phyloP scores from a whole-genome alignment of 805 yeast genomes.

The Wickerhamomyces ciferrii region DNA sequence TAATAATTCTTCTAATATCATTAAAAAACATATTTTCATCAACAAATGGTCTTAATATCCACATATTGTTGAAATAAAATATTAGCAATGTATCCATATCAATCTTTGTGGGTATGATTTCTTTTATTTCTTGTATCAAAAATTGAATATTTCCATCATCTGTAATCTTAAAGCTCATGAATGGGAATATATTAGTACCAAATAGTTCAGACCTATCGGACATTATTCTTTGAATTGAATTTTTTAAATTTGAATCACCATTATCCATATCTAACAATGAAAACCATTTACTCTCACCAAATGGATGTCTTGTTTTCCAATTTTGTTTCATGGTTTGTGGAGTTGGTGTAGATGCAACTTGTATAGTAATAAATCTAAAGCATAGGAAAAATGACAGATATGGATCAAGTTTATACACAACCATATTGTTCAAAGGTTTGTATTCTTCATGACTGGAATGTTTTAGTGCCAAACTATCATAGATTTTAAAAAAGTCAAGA shows the following conservation, averaged over 20 bases:
- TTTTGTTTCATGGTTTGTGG: slow-evolving; percentile 3
- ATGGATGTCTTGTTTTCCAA: slow-evolving; percentile 8
- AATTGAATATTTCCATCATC: neutral
- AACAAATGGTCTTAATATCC: neutral
- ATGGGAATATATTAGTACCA: neutral
- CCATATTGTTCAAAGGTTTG: neutral
- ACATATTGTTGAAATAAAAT: neutral
- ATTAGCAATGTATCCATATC: neutral
- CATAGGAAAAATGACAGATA: neutral
- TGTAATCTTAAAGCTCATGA: neutral
- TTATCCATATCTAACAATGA: slow-evolving; percentile 8
- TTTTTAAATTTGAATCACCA: slow-evolving; percentile 6
- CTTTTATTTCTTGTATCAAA: neutral
- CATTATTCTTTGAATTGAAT: slow-evolving; percentile 2
- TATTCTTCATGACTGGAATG: slow-evolving; percentile 2
- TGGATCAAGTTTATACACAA: neutral
- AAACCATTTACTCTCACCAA: slow-evolving; percentile 18
- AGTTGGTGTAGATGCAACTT: neutral
- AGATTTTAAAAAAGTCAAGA: neutral
- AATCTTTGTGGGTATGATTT: neutral
- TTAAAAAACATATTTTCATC: neutral
- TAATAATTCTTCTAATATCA: neutral
- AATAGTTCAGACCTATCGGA: slow-evolving; percentile 4
- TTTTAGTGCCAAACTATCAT: neutral
- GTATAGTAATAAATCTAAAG: neutral